A percentile compares a stretch with the other conserved stretches of the same genome.
Conservation (phyloP, 179 eudicot genomes). For the Actinidia polygama region DNA sequence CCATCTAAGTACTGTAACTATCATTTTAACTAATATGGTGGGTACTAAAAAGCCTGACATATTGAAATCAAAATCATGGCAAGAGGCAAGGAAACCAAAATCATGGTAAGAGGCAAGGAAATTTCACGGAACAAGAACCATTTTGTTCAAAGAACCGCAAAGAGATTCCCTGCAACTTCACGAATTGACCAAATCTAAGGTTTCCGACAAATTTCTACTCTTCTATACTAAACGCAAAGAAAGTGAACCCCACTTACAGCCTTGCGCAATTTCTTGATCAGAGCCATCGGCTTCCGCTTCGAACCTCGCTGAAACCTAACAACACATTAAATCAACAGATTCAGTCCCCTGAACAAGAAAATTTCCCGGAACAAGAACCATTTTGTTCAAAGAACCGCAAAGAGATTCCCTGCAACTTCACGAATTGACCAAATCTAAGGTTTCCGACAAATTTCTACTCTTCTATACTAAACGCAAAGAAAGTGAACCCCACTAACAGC, state of each 20-base stretch:
- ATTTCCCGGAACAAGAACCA: too few species aligned
- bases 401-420: not conserved
- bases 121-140: too few species aligned
- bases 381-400: too few species aligned
- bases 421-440: not conserved
- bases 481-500: slow-evolving; percentile 33
- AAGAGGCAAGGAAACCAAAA: too few species aligned
- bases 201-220: not conserved
- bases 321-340: not conserved
- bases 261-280: slow-evolving; percentile 57
- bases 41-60: too few species aligned
- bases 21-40: too few species aligned
- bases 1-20: too few species aligned
- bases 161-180: not conserved
- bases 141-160: too few species aligned
- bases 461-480: not conserved
- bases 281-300: slow-evolving; percentile 64
- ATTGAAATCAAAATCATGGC: too few species aligned
- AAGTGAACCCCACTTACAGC: slow-evolving; percentile 33
- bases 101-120: too few species aligned
- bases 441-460: not conserved
- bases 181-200: not conserved
- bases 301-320: slow-evolving; percentile 48
- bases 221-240: not conserved
- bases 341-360: too few species aligned